These are phyloP conservation scores for Solanum hybrid DNA, from an alignment of 305 asterid species.

Conservation along the genomic window DNA sequence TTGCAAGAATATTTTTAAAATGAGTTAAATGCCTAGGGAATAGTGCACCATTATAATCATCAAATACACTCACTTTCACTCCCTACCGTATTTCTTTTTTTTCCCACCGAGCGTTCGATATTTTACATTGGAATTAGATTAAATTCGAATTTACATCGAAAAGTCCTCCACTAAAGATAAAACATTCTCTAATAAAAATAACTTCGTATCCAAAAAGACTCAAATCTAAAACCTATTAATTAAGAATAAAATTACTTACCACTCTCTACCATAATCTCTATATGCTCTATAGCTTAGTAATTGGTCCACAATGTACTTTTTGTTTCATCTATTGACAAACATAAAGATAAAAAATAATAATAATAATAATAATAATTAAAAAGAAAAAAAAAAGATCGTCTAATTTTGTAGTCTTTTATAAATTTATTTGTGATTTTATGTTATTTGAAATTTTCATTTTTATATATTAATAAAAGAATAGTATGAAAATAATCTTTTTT, in stretches of 20 bases:
- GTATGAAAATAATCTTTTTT: neutral
- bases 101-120: too few species aligned
- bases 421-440: neutral
- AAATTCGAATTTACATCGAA: too few species aligned
- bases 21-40: neutral
- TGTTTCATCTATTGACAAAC: neutral
- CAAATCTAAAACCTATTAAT: too few species aligned
- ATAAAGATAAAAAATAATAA: neutral
- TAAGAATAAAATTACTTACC: too few species aligned
- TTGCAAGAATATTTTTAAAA: neutral
- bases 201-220: rapidly evolving
- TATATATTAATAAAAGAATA: neutral
- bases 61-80: neutral
- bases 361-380: neutral
- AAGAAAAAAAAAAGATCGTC: rapidly evolving
- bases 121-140: rapidly evolving
- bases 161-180: rapidly evolving
- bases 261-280: too few species aligned
- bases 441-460: neutral
- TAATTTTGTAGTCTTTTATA: neutral
- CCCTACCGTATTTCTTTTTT: neutral
- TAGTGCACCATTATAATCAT: neutral
- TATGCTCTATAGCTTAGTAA: neutral
- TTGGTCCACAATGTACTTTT: neutral
- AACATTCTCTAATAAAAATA: too few species aligned